Evolutionary conservation across 345 rosid species (phyloP), one percentile per base, ranked within the genome.

Genomic region (Stellera chamaejasme): DNA sequence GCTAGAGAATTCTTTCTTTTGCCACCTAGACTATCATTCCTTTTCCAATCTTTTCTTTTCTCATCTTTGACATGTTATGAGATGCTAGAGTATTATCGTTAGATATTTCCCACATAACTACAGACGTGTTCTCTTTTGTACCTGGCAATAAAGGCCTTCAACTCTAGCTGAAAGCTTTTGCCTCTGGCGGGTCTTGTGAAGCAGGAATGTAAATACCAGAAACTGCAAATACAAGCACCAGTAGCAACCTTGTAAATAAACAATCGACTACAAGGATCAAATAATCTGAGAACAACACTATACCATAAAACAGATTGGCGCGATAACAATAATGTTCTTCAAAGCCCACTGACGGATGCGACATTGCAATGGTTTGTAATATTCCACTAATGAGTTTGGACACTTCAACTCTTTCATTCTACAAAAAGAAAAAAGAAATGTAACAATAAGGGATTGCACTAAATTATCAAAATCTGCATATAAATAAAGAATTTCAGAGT

Each of bases 391-490:
- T 12, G 58, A 60, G 51, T 88, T 87, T 39, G 95, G 92, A 67
- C 96, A 91, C 69, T 82, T 91, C 66, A 85, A 71, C 74, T 85
- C 96, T 45, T 63, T 74, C 45, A 60, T 72, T 76, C 96, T 91
- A 60, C 46, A 47, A 13, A 56, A 51, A 14, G 48, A 52, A 45
- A 11, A 28, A n/a, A 60, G 45, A 43, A 50, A 45, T 8, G 48
- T 43, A 44, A 61, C 54, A 49, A 63, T 61, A 60, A 62, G 61
- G 23, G 15, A 45, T 36, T 50, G 43, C 43, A 43, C 2, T 39
- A 48, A 45, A 6, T 32, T 32, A 32, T 42, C 10, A 9, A 7
- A 14, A 60, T 54, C 49, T 47, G 57, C 42, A 55, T 15, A 39
- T 0, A 4, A 3, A 42, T 54, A 39, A 59, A 46, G 14, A 57